Percentiles rank a stretch among this genome's conserved stretches.
These are phyloP conservation scores for Furcasterigmium sp. DNA, from an alignment of 2,329 filamentous ascomycete genomes.

Conservation along the genomic window DNA sequence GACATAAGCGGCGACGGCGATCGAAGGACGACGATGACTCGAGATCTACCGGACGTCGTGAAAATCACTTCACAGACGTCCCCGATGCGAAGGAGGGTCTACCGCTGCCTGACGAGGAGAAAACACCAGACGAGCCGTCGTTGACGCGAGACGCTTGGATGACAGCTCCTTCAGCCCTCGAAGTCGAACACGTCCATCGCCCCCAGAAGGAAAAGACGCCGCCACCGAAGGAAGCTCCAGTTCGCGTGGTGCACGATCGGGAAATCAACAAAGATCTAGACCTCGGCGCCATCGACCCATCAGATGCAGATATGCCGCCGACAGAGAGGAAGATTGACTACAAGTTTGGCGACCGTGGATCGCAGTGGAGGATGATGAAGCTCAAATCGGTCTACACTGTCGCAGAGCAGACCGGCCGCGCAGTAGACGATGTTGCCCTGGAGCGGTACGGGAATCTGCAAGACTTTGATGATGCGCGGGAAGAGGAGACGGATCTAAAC, in stretches of 20 bases:
- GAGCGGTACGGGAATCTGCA: slow-evolving; percentile 77
- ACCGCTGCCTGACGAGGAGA: slow-evolving; percentile 50
- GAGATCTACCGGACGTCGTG: slow-evolving; percentile 14
- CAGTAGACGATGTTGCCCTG: slow-evolving; percentile 75
- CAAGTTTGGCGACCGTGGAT: slow-evolving; percentile 82
- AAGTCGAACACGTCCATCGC: slow-evolving; percentile 72
- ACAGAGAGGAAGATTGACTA: slow-evolving; percentile 60
- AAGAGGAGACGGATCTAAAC: slow-evolving; percentile 89
- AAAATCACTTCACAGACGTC: background rate
- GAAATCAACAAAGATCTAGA: slow-evolving; percentile 71
- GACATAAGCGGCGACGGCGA: slow-evolving; percentile 60
- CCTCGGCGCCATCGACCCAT: slow-evolving; percentile 49
- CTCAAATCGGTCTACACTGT: slow-evolving; percentile 78
- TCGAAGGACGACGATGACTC: slow-evolving; percentile 45
- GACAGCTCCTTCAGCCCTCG: slow-evolving; percentile 70
- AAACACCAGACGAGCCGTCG: slow-evolving; percentile 13
- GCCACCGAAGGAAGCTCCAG: slow-evolving; percentile 52
- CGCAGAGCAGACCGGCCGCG: slow-evolving; percentile 66
- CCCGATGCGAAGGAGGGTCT: slow-evolving; percentile 41
- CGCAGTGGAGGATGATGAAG: slow-evolving; percentile 95
- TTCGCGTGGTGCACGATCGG: slow-evolving; percentile 68
- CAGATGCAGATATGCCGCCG: slow-evolving; percentile 32
- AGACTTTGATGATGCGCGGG: slow-evolving; percentile 86
- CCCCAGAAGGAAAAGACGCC: slow-evolving; percentile 31
- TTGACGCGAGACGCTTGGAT: slow-evolving; percentile 77